phyloP scores from a whole-genome alignment of 1,284 basidiomycete species.

The Apiotrichum veenhuisii region DNA sequence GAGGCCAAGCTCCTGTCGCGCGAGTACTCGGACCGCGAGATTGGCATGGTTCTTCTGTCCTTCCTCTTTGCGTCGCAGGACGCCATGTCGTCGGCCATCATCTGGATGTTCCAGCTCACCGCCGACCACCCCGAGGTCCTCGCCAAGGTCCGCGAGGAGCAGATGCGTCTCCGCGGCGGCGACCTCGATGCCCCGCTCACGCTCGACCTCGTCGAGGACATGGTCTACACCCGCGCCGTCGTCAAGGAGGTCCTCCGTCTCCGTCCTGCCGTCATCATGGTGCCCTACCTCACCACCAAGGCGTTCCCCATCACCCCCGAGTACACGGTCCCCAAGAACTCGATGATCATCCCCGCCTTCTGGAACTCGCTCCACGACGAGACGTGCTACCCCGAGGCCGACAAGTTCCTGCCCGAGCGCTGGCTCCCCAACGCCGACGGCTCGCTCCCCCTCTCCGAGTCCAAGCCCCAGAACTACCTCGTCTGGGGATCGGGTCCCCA shows the following conservation, averaged over 20 bases:
- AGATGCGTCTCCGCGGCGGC: conserved; percentile 74
- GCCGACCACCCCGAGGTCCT: conserved; percentile 87
- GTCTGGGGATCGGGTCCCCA: conserved; percentile 36
- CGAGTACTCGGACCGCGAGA: conserved; percentile 91
- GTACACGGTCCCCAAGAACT: conserved; percentile 86
- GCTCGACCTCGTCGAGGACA: conserved; percentile 83
- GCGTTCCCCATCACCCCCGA: conserved; percentile 84
- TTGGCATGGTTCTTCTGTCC: conserved; percentile 91
- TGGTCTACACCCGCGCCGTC: conserved; percentile 87
- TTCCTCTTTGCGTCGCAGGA: conserved; percentile 98
- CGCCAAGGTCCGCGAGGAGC: conserved; percentile 86
- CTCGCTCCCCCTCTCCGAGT: conserved; percentile 60
- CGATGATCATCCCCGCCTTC: conserved; percentile 97
- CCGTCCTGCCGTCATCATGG: conserved; percentile 90
- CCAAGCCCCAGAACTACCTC: conserved; percentile 89
- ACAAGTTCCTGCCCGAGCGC: conserved; percentile 78
- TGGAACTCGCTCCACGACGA: conserved; percentile 92
- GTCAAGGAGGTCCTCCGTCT: conserved; percentile 89
- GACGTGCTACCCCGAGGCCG: conserved; percentile 80
- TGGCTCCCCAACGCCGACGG: conserved; percentile 81
- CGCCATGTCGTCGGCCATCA: conserved; percentile 84
- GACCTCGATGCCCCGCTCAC: conserved; percentile 78
- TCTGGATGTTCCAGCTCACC: conserved; percentile 93
- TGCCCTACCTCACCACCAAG: conserved; percentile 87
- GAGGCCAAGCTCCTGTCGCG: conserved; percentile 53